Percentiles rank a stretch among this genome's conserved stretches.
Evolutionary conservation across 2,329 filamentous ascomycete genomes (phyloP).

Genomic region (Pyrenochaeta sp.): DNA sequence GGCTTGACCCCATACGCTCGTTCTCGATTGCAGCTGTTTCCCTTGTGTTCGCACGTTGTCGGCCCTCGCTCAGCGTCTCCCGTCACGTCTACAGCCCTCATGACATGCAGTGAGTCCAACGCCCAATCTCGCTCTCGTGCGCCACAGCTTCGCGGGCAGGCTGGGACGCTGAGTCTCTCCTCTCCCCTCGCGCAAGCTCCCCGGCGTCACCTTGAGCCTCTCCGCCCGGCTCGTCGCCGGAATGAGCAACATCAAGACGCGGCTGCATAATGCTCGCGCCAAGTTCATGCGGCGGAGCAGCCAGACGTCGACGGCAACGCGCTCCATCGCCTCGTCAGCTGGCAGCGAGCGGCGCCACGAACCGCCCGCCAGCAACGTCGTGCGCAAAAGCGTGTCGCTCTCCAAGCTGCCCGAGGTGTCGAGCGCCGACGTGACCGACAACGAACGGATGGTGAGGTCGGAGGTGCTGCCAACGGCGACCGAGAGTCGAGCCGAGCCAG

Average conservation of each 20-base stretch:
- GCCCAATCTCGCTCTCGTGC: conserved; percentile 4
- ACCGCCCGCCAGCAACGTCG: conserved; percentile 18
- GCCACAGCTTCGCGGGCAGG: conserved; percentile 14
- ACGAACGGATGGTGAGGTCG: conserved; percentile 32
- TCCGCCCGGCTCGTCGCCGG: conserved; percentile 31
- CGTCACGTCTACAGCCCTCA: neutral
- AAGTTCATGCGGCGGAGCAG: conserved; percentile 40
- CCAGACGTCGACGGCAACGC: conserved; percentile 30
- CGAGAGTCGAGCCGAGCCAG: conserved; percentile 21
- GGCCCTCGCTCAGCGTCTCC: no score
- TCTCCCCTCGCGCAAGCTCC: conserved; percentile 1
- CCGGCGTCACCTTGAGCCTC: no score
- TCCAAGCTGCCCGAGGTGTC: conserved; percentile 38
- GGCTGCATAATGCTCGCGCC: conserved; percentile 38
- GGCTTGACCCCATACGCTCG: conserved; percentile 1
- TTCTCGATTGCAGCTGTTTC: conserved; percentile 5
- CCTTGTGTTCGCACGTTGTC: conserved; percentile 1
- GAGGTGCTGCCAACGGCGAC: conserved; percentile 29
- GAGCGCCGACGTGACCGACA: conserved; percentile 11
- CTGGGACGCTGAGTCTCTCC: neutral
- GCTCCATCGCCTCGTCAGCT: conserved; percentile 33
- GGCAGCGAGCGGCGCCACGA: conserved; percentile 31
- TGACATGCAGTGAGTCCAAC: neutral
- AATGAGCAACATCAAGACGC: conserved; percentile 47
- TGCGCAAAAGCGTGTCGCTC: conserved; percentile 41